Base-by-base conservation (phyloP, 1,139 yeast species). In the Lodderomyces jiufengensis region DNA sequence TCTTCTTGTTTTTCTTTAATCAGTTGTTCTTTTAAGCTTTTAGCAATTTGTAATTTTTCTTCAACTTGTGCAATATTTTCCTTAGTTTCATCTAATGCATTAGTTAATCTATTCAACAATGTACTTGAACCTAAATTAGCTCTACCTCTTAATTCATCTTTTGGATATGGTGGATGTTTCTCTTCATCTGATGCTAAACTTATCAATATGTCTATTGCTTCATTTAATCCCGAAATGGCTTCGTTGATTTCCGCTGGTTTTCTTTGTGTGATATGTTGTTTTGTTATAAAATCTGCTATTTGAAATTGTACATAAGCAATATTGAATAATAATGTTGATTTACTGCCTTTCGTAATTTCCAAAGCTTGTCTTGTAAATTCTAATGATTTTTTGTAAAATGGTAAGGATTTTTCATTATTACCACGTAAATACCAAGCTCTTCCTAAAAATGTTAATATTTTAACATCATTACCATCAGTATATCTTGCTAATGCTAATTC, bases 391-490 rank as follows among this genome's bases (percentile, higher is more conserved):
- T 72, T 66, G 40, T 82, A 74, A 41, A 73, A 79, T 6, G 66
- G 73, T 34, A 83, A 55, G 38, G 75, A 82, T 56, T 77, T 78
- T 47, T 88, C 95, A 24, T 70, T 65, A 38, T 72, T 59, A 7
- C 92, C 98, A 53, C 97, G 76, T 16, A 82, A 74, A 46, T 81
- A 80, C 97, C 97, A 92, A 2, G 95, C 92, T 45, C 94, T 76
- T 26, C 95, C 97, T 42, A 92, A 71, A 47, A 85, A 72, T 12
- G 87, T 76, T 46, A 82, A 62, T 25, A 87, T 69, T 51, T 76
- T 80, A 0, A 87, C 59, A 50, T 81, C 87, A 12, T 73, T 67
- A 15, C 81, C 80, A 50, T 75, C 73, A 15, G 82, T 74, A 56
- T 76, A 83, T 52, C 84, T 73, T 25, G 72, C 70, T 44, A 85